phyloP scores from a whole-genome alignment of 2,329 filamentous ascomycete species.

The Fusarium liriodendri region DNA sequence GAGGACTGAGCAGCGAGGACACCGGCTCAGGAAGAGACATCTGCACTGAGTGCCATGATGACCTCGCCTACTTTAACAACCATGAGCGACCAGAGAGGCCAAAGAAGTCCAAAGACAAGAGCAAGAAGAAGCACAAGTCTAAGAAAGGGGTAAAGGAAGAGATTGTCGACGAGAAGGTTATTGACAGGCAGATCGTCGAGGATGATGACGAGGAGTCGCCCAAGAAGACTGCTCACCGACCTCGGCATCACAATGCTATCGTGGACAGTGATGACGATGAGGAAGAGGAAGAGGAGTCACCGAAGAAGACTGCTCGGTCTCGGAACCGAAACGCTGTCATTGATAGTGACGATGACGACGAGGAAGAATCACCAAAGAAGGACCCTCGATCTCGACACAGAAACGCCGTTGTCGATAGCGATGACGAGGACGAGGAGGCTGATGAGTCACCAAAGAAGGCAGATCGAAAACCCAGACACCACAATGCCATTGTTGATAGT shows the following conservation, averaged over 20 bases:
- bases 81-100: constrained; percentile 53
- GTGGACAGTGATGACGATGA: constrained; percentile 61
- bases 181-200: constrained; percentile 28
- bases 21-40: constrained; percentile 55
- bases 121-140: constrained; percentile 34
- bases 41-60: constrained; percentile 80
- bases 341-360: background rate
- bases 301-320: background rate
- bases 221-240: constrained; percentile 42
- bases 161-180: constrained; percentile 26
- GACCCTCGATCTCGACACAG: background rate
- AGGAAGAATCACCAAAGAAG: background rate
- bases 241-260: constrained; percentile 66
- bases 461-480: background rate
- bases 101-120: constrained; percentile 31
- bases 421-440: background rate
- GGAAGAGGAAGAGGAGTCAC: background rate
- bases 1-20: constrained; percentile 67
- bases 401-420: background rate
- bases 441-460: background rate
- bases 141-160: constrained; percentile 15
- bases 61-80: constrained; percentile 73
- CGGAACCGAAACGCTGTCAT: background rate
- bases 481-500: background rate
- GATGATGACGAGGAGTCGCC: constrained; percentile 16